Evolutionary conservation across 305 asterid genomes (phyloP).

Genomic region (Plantago coronopus): DNA sequence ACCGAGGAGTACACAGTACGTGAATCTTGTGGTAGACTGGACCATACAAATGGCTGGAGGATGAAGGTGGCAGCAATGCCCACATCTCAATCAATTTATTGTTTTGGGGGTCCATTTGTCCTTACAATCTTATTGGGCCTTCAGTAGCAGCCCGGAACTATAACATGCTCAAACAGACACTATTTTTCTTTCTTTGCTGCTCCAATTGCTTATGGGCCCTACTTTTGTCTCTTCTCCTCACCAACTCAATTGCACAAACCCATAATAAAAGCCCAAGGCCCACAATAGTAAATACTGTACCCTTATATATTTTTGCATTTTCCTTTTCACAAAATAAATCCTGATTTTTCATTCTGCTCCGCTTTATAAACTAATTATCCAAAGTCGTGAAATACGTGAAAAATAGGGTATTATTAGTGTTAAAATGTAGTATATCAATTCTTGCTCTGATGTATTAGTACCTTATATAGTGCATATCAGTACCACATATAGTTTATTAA

Average conservation of each 20-base stretch:
- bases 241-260: background rate
- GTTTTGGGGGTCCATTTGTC: background rate
- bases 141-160: background rate
- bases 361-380: no score
- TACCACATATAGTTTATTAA: no score
- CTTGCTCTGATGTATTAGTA: no score
- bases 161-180: no score
- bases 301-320: no score
- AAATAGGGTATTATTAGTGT: no score
- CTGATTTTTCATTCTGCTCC: no score
- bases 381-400: no score
- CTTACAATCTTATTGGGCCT: background rate
- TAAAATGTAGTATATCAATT: no score
- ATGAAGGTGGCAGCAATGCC: constrained; percentile 8
- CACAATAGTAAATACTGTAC: constrained; percentile 1
- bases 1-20: no score
- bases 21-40: background rate
- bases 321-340: no score
- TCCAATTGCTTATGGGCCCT: background rate
- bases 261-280: background rate
- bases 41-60: constrained; percentile 9
- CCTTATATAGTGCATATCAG: no score
- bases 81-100: background rate
- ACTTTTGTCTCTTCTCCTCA: background rate
- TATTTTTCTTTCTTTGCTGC: background rate